Conservation (phyloP, 2,329 filamentous ascomycete species). For the Trichoderma asperellum region DNA sequence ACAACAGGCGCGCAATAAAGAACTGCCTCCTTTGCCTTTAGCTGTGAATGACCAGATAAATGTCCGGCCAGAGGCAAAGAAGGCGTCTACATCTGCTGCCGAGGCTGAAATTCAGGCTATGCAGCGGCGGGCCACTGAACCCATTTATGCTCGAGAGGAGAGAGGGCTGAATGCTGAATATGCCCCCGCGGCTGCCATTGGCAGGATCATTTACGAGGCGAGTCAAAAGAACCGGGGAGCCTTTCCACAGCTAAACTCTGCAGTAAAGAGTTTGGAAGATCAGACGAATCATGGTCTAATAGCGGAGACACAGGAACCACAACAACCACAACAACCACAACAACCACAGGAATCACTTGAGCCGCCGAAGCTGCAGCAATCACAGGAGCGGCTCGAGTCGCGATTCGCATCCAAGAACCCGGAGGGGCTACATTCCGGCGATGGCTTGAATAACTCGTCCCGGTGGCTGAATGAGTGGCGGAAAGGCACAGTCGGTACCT, state of each 20-base stretch:
- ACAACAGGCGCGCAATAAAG: slow-evolving; percentile 37
- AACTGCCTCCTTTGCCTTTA: slow-evolving; percentile 39
- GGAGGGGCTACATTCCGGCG: slow-evolving; percentile 51
- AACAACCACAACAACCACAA: background rate
- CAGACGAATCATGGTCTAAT: slow-evolving; percentile 19
- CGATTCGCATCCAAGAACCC: slow-evolving; percentile 49
- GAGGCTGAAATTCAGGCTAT: slow-evolving; percentile 32
- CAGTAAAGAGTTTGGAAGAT: slow-evolving; percentile 18
- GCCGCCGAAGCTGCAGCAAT: background rate
- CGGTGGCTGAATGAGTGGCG: slow-evolving; percentile 74
- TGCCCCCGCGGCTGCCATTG: slow-evolving; percentile 34
- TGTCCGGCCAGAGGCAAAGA: slow-evolving; percentile 3
- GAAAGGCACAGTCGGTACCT: slow-evolving; percentile 64
- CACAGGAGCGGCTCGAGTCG: slow-evolving; percentile 31
- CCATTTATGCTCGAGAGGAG: slow-evolving; percentile 36
- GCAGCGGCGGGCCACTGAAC: slow-evolving; percentile 40
- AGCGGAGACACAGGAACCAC: slow-evolving; percentile 13
- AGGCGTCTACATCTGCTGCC: background rate
- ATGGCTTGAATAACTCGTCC: slow-evolving; percentile 62
- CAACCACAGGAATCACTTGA: background rate
- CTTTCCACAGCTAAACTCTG: slow-evolving; percentile 4
- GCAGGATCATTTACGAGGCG: slow-evolving; percentile 26
- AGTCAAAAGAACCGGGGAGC: slow-evolving; percentile 20
- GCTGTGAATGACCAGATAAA: background rate
- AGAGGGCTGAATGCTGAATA: slow-evolving; percentile 38